A percentile compares a stretch with the other conserved stretches of the same genome.
phyloP scores from a whole-genome alignment of 2,329 filamentous ascomycete species.

The Coniochaeta hoffmannii region DNA sequence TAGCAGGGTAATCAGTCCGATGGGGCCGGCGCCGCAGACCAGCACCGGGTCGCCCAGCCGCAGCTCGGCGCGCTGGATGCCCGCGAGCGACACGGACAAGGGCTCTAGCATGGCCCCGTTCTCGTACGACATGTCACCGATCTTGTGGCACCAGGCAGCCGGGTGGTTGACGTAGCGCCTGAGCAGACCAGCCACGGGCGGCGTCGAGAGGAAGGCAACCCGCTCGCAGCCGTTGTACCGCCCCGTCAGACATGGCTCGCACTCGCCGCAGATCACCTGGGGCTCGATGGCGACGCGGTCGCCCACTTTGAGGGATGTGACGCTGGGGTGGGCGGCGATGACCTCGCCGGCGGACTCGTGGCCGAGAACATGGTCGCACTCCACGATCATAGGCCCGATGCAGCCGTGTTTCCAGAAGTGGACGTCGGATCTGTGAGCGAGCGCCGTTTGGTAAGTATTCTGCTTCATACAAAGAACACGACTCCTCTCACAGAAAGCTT shows the following conservation, averaged over 20 bases:
- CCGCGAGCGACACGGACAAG: constrained; percentile 79
- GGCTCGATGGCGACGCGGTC: constrained; percentile 93
- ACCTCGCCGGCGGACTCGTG: constrained; percentile 88
- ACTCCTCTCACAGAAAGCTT: constrained; percentile 18
- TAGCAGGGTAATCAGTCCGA: constrained; percentile 81
- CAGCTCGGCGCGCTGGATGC: constrained; percentile 75
- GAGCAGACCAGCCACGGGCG: constrained; percentile 78
- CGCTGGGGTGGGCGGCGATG: constrained; percentile 73
- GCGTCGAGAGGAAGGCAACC: constrained; percentile 83
- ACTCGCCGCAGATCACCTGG: constrained; percentile 84
- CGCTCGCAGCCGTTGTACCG: constrained; percentile 91
- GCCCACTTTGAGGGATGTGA: constrained; percentile 69
- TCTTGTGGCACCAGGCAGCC: constrained; percentile 92
- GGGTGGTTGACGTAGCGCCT: constrained; percentile 93
- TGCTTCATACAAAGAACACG: not conserved
- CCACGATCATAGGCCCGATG: constrained; percentile 94
- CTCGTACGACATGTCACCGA: constrained; percentile 86
- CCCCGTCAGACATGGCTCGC: constrained; percentile 85
- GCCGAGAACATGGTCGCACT: constrained; percentile 81
- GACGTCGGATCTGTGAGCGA: constrained; percentile 66
- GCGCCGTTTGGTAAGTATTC: not conserved
- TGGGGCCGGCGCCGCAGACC: constrained; percentile 88
- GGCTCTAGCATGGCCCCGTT: constrained; percentile 88
- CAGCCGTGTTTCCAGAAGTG: constrained; percentile 96
- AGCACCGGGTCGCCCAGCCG: constrained; percentile 79